phyloP scores from a whole-genome alignment of 1,284 basidiomycete species.

The Sutorius eximius region DNA sequence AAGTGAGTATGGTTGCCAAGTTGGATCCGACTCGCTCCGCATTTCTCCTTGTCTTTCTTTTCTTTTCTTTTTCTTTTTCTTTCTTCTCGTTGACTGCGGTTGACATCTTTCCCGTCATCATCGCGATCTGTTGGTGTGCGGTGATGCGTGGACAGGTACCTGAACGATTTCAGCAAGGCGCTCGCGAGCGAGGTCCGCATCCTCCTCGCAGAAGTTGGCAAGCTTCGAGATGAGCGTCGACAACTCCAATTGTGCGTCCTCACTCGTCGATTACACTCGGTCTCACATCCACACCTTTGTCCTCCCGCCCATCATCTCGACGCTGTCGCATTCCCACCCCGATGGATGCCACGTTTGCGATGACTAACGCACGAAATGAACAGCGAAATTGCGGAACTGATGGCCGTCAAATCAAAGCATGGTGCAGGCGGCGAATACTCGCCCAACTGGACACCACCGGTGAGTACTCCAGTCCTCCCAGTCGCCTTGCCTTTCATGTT shows the following conservation, averaged over 20 bases:
- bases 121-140: neutral
- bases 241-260: constrained; percentile 64
- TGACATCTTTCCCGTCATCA: constrained; percentile 11
- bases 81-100: neutral
- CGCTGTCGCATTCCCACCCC: neutral
- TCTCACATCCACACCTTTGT: neutral
- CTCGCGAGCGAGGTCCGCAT: constrained; percentile 60
- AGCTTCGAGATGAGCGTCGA: constrained; percentile 69
- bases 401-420: constrained; percentile 74
- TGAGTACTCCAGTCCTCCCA: constrained; percentile 30
- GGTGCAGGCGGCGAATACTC: constrained; percentile 68
- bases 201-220: constrained; percentile 68
- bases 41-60: neutral
- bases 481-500: neutral
- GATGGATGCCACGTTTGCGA: neutral
- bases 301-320: constrained; percentile 1
- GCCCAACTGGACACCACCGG: constrained; percentile 62
- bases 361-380: neutral
- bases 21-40: constrained; percentile 1
- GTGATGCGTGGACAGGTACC: constrained; percentile 43
- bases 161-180: constrained; percentile 70
- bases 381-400: constrained; percentile 75
- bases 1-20: constrained; percentile 27
- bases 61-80: neutral
- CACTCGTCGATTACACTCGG: neutral